Percentiles rank a stretch among this genome's conserved stretches.
These are phyloP conservation scores for Diaporthe velutina DNA, from an alignment of 2,329 filamentous ascomycete species.

Conservation along the genomic window DNA sequence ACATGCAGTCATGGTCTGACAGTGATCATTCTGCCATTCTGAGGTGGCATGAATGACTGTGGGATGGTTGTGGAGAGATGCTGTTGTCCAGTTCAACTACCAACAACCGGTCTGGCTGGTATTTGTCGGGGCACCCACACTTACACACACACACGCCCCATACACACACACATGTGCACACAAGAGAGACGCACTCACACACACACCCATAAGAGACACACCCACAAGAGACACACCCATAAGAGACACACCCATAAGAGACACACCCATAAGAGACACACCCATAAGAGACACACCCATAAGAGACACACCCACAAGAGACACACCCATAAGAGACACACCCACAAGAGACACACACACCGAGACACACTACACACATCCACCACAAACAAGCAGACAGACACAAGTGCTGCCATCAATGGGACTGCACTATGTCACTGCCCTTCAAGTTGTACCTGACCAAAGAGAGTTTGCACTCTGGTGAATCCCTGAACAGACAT, in stretches of 20 bases:
- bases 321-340: background rate
- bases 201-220: no score
- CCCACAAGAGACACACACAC: background rate
- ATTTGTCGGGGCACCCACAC: background rate
- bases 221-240: background rate
- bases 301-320: no score
- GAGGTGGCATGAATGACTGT: background rate
- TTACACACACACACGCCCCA: background rate
- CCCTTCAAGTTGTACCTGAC: background rate
- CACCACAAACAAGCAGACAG: background rate
- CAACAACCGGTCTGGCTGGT: background rate
- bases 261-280: no score
- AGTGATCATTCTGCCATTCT: background rate
- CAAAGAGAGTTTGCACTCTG: background rate
- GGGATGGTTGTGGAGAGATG: background rate
- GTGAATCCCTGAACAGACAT: background rate
- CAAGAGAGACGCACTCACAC: no score
- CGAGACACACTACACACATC: no score
- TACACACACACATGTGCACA: no score
- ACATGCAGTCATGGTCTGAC: background rate
- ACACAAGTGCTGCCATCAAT: background rate
- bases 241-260: no score
- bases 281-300: background rate
- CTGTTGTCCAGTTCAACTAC: background rate
- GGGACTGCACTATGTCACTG: background rate